phyloP scores from a whole-genome alignment of 2,329 filamentous ascomycete species.

The Pyrenophora graminea region DNA sequence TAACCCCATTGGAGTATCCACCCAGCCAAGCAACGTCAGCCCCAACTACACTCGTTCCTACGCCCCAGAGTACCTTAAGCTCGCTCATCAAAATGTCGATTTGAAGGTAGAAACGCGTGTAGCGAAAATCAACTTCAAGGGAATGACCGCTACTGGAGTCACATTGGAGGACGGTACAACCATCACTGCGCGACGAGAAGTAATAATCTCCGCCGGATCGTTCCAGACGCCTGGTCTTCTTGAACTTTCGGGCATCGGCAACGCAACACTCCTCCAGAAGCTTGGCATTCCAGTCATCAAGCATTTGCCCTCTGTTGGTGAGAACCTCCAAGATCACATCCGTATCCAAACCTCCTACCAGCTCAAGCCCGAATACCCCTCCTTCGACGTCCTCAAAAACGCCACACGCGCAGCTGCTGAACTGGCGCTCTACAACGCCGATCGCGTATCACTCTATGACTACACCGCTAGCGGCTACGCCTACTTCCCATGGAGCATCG shows the following conservation, averaged over 20 bases:
- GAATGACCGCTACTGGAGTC: constrained; percentile 37
- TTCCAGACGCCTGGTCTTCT: constrained; percentile 34
- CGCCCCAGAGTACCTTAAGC: constrained; percentile 51
- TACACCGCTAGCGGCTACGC: constrained; percentile 48
- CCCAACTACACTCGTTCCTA: constrained; percentile 57
- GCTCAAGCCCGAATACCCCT: constrained; percentile 28
- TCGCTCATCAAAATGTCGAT: constrained; percentile 51
- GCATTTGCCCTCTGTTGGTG: constrained; percentile 29
- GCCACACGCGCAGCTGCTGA: constrained; percentile 46
- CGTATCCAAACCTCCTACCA: constrained; percentile 32
- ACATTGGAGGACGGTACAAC: constrained; percentile 36
- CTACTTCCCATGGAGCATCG: constrained; percentile 51
- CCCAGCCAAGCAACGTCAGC: constrained; percentile 56
- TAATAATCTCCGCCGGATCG: constrained; percentile 35
- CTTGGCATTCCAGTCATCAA: constrained; percentile 27
- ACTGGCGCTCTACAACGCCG: constrained; percentile 44
- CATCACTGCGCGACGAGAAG: constrained; percentile 36
- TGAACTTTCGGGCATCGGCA: constrained; percentile 33
- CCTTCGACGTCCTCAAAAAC: constrained; percentile 31
- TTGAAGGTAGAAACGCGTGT: constrained; percentile 46
- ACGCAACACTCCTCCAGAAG: constrained; percentile 17
- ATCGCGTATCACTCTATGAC: constrained; percentile 46
- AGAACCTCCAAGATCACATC: constrained; percentile 43
- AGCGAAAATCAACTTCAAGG: constrained; percentile 46
- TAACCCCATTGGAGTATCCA: constrained; percentile 56